Evolutionary conservation across 805 yeast genomes (phyloP).

Genomic region (Starmerella floricola): DNA sequence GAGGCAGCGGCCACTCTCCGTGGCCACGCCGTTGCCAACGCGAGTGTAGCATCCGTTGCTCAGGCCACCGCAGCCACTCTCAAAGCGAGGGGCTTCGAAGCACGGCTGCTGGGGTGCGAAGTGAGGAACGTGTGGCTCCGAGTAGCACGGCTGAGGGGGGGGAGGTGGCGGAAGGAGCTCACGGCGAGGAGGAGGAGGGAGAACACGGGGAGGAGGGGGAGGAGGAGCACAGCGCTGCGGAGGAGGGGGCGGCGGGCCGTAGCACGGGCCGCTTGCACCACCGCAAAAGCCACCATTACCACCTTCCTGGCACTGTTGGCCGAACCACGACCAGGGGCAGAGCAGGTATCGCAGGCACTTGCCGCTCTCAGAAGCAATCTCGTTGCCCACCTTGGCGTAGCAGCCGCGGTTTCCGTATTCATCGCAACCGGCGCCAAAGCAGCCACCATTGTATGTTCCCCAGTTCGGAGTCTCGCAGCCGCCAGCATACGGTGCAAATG

Average conservation of each 20-base stretch:
- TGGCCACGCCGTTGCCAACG: constrained; percentile 5
- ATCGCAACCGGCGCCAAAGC: constrained; percentile 2
- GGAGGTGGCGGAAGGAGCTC: constrained; percentile 1
- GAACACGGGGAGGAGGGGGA: constrained; percentile 3
- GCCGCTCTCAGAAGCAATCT: constrained; percentile 6
- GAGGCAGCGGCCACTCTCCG: constrained; percentile 3
- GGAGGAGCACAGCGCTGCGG: constrained; percentile 2
- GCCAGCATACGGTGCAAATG: neutral
- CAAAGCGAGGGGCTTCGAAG: no score
- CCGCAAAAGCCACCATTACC: neutral
- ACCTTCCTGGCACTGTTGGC: constrained; percentile 5
- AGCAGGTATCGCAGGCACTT: constrained; percentile 6
- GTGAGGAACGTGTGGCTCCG: constrained; percentile 3
- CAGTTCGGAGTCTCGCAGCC: neutral
- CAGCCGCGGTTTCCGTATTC: constrained; percentile 2
- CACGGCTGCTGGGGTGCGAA: neutral
- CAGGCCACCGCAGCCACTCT: neutral
- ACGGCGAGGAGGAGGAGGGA: neutral
- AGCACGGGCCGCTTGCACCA: neutral
- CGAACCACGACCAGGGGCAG: constrained; percentile 13
- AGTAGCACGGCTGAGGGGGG: neutral
- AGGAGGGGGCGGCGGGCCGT: constrained; percentile 1
- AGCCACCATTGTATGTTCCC: neutral
- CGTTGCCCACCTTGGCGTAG: constrained; percentile 7
- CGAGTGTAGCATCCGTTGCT: constrained; percentile 7